Conservation (phyloP, 768 basidiomycete species). For the Hemileccinum impolitum region DNA sequence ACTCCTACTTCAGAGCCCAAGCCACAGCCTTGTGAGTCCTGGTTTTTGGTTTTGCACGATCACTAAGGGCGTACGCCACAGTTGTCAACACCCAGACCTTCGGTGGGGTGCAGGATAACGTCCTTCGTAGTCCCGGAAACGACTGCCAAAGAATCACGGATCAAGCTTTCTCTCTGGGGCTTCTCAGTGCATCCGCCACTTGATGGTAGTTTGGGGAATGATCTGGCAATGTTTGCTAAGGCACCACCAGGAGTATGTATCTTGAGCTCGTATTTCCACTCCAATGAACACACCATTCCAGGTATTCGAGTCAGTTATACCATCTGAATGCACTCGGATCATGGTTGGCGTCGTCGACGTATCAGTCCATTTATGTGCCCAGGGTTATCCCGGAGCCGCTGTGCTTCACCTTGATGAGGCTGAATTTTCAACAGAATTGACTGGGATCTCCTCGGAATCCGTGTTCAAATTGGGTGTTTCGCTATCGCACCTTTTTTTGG, state of each 20-base stretch:
- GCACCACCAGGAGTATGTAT: constrained; percentile 82
- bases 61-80: constrained; percentile 22
- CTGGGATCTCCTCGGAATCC: constrained; percentile 60
- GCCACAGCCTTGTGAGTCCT: constrained; percentile 54
- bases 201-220: constrained; percentile 58
- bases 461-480: constrained; percentile 48
- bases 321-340: constrained; percentile 79
- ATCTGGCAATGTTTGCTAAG: constrained; percentile 64
- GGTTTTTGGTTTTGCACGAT: background rate
- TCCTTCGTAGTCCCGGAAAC: constrained; percentile 60
- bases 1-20: constrained; percentile 54
- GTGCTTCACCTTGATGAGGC: constrained; percentile 62
- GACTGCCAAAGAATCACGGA: constrained; percentile 71
- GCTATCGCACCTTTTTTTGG: constrained; percentile 48
- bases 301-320: constrained; percentile 93
- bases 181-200: constrained; percentile 62
- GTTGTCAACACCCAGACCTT: constrained; percentile 45
- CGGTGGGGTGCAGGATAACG: constrained; percentile 62
- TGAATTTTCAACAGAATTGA: constrained; percentile 69
- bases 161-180: constrained; percentile 61
- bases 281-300: constrained; percentile 19
- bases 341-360: constrained; percentile 63
- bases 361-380: constrained; percentile 59
- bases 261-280: background rate
- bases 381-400: constrained; percentile 59